Conservation (phyloP, 768 basidiomycete species). For the Exidia glandulosa region DNA sequence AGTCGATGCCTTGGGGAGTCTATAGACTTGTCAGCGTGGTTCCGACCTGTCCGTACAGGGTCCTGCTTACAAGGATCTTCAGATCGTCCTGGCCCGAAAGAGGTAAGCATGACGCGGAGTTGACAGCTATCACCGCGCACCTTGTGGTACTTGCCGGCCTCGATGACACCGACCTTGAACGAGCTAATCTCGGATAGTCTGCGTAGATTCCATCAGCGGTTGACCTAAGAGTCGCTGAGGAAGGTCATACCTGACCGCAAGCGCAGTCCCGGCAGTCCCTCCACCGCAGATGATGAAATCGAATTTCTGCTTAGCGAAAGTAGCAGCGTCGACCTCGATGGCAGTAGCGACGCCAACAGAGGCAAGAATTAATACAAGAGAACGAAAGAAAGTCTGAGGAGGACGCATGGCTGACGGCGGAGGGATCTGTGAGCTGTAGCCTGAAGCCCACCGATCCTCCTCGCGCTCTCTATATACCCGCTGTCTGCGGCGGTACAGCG, state of each 20-base stretch:
- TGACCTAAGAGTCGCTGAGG: not conserved
- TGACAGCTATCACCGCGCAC: not conserved
- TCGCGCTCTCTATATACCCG: no score
- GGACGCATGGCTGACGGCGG: no score
- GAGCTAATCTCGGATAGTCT: not conserved
- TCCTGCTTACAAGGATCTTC: not conserved
- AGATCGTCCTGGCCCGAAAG: not conserved
- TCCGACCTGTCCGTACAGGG: not conserved
- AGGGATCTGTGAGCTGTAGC: no score
- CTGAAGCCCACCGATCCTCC: no score
- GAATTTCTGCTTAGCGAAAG: not conserved
- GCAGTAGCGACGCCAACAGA: not conserved
- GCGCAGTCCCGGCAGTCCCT: not conserved
- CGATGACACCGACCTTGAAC: not conserved
- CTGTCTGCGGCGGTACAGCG: no score
- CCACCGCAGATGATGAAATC: not conserved
- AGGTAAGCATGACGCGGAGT: not conserved
- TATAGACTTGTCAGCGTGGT: not conserved
- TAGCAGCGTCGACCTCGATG: not conserved
- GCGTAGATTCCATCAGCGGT: not conserved
- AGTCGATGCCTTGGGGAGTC: not conserved
- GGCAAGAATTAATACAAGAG: no score
- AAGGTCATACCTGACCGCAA: not conserved
- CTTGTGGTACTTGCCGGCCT: not conserved
- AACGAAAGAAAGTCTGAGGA: no score